Percentiles rank a stretch among this genome's conserved stretches.
Evolutionary conservation across 306 rosid genomes (phyloP).

Genomic region (Cucurbita moschata): DNA sequence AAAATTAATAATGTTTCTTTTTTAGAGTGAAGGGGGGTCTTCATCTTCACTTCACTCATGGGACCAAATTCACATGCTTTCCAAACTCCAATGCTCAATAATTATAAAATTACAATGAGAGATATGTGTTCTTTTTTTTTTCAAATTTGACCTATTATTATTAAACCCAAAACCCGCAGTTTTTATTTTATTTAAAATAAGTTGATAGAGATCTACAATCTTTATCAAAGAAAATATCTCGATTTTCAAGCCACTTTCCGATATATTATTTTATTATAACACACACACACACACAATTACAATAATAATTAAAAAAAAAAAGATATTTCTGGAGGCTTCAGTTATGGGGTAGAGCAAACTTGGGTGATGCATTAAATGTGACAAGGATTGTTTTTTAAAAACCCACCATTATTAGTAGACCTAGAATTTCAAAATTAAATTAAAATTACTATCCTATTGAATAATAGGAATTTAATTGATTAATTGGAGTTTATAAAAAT

Average conservation of each 20-base stretch:
- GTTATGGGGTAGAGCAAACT: not conserved
- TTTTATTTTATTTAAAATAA: not conserved
- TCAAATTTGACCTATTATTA: not conserved
- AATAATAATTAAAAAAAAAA: not conserved
- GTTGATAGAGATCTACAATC: not conserved
- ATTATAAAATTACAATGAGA: not conserved
- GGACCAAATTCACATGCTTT: not conserved
- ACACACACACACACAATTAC: not conserved
- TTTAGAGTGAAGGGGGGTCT: not conserved
- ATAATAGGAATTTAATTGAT: not conserved
- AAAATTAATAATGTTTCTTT: not conserved
- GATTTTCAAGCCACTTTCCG: not conserved
- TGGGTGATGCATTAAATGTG: constrained; percentile 1
- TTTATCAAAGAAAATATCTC: not conserved
- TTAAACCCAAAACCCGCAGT: not conserved
- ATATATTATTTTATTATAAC: not conserved
- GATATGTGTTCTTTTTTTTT: not conserved
- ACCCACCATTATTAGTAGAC: not conserved
- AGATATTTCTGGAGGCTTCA: not conserved
- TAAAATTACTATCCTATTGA: not conserved
- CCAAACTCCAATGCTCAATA: constrained; percentile 3
- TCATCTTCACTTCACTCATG: not conserved
- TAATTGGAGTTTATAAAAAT: not conserved
- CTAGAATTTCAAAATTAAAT: not conserved
- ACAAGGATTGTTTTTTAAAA: not conserved